Conservation (phyloP, 1,139 yeast species). For the Hansenula sp. region DNA sequence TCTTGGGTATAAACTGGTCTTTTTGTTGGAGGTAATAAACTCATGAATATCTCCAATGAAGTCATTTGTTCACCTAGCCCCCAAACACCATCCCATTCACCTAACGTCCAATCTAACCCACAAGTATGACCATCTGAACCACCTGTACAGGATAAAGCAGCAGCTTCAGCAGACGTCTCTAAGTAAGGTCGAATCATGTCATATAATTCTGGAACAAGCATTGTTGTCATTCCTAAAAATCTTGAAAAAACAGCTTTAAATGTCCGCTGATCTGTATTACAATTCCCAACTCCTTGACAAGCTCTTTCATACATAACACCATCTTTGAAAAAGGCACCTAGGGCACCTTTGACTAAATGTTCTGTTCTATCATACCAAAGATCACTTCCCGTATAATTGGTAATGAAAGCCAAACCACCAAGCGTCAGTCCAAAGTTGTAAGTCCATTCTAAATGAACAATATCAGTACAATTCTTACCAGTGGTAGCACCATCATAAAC, state of each 20-base stretch:
- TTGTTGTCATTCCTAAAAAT: conserved; percentile 69
- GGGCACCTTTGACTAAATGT: conserved; percentile 47
- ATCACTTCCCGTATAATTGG: conserved; percentile 64
- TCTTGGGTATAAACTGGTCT: conserved; percentile 16
- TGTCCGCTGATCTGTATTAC: conserved; percentile 87
- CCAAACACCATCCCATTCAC: conserved; percentile 54
- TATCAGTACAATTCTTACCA: conserved; percentile 53
- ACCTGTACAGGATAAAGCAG: conserved; percentile 78
- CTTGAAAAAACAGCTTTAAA: conserved; percentile 82
- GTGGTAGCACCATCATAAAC: conserved; percentile 79
- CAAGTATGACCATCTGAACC: conserved; percentile 89
- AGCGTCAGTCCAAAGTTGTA: conserved; percentile 80
- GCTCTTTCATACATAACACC: conserved; percentile 73
- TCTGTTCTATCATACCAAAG: conserved; percentile 62
- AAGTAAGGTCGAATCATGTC: conserved; percentile 49
- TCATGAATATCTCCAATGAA: conserved; percentile 52
- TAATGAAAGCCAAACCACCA: conserved; percentile 78
- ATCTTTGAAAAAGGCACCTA: conserved; percentile 46
- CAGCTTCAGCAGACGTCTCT: conserved; percentile 64
- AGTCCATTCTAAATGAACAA: conserved; percentile 70
- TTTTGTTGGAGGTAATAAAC: conserved; percentile 32
- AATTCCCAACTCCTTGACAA: conserved; percentile 58
- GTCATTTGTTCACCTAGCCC: conserved; percentile 67
- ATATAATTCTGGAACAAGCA: conserved; percentile 59
- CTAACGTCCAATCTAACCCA: conserved; percentile 68